Conservation (phyloP, 805 yeast species). For the Hanseniaspora singularis region DNA sequence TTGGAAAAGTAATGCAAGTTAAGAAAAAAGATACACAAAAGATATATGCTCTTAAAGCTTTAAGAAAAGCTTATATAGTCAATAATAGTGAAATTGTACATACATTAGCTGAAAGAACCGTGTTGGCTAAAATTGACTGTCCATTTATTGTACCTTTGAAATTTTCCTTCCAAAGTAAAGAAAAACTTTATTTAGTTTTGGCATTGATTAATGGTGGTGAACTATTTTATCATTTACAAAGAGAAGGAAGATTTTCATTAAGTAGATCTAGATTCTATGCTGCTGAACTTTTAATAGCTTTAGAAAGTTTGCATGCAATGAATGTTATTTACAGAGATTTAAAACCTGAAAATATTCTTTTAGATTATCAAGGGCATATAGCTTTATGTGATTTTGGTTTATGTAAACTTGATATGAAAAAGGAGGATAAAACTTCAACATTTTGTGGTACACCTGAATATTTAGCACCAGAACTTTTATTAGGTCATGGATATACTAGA, state of each 20-base stretch:
- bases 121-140: slow-evolving; percentile 78
- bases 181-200: slow-evolving; percentile 76
- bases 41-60: slow-evolving; percentile 86
- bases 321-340: slow-evolving; percentile 90
- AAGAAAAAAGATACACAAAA: slow-evolving; percentile 90
- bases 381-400: slow-evolving; percentile 95
- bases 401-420: slow-evolving; percentile 88
- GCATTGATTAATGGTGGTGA: slow-evolving; percentile 97
- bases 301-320: slow-evolving; percentile 80
- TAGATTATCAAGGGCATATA: slow-evolving; percentile 95
- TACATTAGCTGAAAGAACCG: slow-evolving; percentile 92
- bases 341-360: slow-evolving; percentile 87
- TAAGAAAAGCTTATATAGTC: slow-evolving; percentile 87
- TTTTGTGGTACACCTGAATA: slow-evolving; percentile 98
- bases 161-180: slow-evolving; percentile 95
- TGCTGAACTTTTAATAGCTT: slow-evolving; percentile 84
- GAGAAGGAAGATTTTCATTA: slow-evolving; percentile 76
- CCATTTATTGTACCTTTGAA: slow-evolving; percentile 95
- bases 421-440: slow-evolving; percentile 76
- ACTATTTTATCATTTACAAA: slow-evolving; percentile 83
- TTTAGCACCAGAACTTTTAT: slow-evolving; percentile 82
- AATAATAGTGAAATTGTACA: slow-evolving; percentile 91
- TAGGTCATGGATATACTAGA: slow-evolving; percentile 89
- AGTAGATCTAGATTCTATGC: slow-evolving; percentile 87
- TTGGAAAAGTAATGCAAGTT: slow-evolving; percentile 98